phyloP scores from a whole-genome alignment of 2,329 filamentous ascomycete species.

The Exserohilum rostratum region DNA sequence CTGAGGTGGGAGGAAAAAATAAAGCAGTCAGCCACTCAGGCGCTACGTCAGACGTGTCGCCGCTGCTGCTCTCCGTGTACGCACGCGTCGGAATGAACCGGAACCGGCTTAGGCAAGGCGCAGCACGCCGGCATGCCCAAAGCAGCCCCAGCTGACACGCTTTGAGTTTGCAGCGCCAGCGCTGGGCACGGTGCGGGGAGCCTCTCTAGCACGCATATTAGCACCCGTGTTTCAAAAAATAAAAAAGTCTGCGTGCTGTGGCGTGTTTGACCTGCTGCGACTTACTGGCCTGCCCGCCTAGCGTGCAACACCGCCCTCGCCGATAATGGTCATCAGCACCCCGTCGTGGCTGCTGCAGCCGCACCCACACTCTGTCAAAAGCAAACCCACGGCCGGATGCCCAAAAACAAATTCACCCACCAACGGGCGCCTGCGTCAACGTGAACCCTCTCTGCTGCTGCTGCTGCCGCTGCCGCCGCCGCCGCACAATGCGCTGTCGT shows the following conservation, averaged over 20 bases:
- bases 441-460: neutral
- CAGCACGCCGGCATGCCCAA: constrained; percentile 11
- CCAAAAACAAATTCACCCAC: no score
- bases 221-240: constrained; percentile 1
- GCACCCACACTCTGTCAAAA: no score
- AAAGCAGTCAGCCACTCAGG: constrained; percentile 9
- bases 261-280: neutral
- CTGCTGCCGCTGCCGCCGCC: no score
- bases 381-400: neutral
- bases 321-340: no score
- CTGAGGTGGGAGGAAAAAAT: constrained; percentile 7
- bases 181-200: constrained; percentile 2
- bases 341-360: no score
- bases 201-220: neutral
- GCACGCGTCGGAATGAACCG: constrained; percentile 22
- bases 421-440: neutral
- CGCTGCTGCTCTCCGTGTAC: no score
- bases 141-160: constrained; percentile 12
- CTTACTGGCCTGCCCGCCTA: no score
- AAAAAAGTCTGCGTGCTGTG: neutral
- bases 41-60: constrained; percentile 22
- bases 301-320: no score
- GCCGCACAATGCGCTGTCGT: neutral
- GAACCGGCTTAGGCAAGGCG: constrained; percentile 13
- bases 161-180: constrained; percentile 2